Conservation (phyloP, 2,329 filamentous ascomycete species). For the Exophiala bonariae region DNA sequence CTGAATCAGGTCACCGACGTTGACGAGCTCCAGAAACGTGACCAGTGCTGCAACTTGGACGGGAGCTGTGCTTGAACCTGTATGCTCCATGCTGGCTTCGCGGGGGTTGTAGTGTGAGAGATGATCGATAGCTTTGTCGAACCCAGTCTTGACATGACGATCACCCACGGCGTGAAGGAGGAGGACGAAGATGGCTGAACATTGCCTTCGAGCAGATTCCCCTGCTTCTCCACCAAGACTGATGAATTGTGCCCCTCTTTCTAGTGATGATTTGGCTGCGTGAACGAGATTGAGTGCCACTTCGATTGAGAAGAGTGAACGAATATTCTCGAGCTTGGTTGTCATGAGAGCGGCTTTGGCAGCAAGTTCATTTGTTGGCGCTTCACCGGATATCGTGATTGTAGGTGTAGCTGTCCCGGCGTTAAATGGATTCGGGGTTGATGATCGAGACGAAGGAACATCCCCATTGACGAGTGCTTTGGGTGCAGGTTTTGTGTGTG, state of each 20-base stretch:
- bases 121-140: constrained; percentile 88
- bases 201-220: constrained; percentile 82
- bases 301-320: constrained; percentile 93
- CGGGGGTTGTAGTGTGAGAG: constrained; percentile 88
- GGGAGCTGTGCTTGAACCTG: constrained; percentile 66
- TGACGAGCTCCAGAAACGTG: constrained; percentile 95
- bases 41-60: constrained; percentile 77
- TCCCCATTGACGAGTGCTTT: constrained; percentile 33
- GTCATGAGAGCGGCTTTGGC: constrained; percentile 99
- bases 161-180: constrained; percentile 82
- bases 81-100: constrained; percentile 62
- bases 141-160: constrained; percentile 86
- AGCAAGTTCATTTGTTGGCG: constrained; percentile 85
- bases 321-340: constrained; percentile 88
- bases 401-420: constrained; percentile 40
- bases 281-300: constrained; percentile 89
- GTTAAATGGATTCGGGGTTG: constrained; percentile 29
- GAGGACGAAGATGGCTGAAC: constrained; percentile 81
- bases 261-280: constrained; percentile 81
- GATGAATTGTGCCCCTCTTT: constrained; percentile 81
- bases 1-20: constrained; percentile 94
- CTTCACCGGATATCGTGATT: constrained; percentile 58
- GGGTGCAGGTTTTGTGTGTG: constrained; percentile 31
- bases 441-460: constrained; percentile 27
- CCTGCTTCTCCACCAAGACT: constrained; percentile 76